phyloP scores from a whole-genome alignment of 805 yeast genomes.

The Candida adriatica region DNA sequence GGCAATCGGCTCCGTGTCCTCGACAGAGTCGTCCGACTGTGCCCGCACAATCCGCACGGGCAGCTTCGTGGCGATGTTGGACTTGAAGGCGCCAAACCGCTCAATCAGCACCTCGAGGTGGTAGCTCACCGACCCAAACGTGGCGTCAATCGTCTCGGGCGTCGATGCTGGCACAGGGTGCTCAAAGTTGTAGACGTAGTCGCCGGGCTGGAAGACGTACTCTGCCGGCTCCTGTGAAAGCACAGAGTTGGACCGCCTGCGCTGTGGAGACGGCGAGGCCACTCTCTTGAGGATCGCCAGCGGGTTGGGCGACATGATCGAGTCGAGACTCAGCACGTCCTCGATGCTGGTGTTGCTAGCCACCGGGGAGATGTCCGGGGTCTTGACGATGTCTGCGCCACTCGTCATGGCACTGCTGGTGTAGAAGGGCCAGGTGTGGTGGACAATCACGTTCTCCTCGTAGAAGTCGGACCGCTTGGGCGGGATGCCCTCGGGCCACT shows the following conservation, averaged over 20 bases:
- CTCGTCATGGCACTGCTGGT: constrained; percentile 23
- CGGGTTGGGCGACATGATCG: constrained; percentile 14
- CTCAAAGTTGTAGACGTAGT: constrained; percentile 88
- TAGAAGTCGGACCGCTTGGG: constrained; percentile 65
- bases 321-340: constrained; percentile 23
- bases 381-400: constrained; percentile 35
- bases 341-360: constrained; percentile 6
- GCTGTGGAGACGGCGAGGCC: constrained; percentile 21
- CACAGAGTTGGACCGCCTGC: constrained; percentile 10
- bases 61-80: constrained; percentile 56
- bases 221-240: constrained; percentile 3
- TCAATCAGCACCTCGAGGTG: constrained; percentile 61
- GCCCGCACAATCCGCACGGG: constrained; percentile 68
- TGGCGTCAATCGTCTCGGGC: constrained; percentile 74
- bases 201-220: constrained; percentile 72
- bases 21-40: constrained; percentile 71
- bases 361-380: constrained; percentile 2
- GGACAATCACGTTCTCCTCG: constrained; percentile 60
- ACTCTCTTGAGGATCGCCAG: constrained; percentile 20
- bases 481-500: constrained; percentile 98
- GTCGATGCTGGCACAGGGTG: constrained; percentile 74
- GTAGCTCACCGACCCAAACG: constrained; percentile 78
- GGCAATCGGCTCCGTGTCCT: constrained; percentile 89
- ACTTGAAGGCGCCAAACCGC: constrained; percentile 80
- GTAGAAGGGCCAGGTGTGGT: constrained; percentile 89